A percentile compares a stretch with the other conserved stretches of the same genome.
Evolutionary conservation across 495 filamentous ascomycete genomes (phyloP).

Genomic region (Hyaloscypha finlandica): DNA sequence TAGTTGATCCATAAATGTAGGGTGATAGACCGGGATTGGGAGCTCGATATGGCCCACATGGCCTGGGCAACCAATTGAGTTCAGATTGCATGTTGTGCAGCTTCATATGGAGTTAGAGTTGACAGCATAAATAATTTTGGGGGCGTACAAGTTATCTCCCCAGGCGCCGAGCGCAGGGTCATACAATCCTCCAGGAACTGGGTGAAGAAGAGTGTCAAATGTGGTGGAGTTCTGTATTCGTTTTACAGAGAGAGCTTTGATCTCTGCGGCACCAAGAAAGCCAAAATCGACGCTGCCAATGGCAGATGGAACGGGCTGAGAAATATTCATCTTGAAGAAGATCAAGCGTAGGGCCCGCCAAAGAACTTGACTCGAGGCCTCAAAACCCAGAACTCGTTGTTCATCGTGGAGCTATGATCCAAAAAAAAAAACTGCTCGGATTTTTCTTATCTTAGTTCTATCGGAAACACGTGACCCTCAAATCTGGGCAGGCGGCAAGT

Average conservation of each 20-base stretch:
- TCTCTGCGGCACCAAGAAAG: constrained; percentile 76
- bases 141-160: constrained; percentile 73
- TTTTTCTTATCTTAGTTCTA: neutral
- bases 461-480: neutral
- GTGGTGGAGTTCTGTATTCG: constrained; percentile 86
- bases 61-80: constrained; percentile 77
- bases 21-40: constrained; percentile 89
- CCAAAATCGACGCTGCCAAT: constrained; percentile 89
- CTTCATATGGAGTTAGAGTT: constrained; percentile 46
- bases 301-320: constrained; percentile 81
- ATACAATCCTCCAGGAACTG: constrained; percentile 85
- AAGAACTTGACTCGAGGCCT: neutral
- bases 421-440: neutral
- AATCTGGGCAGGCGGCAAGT: no score
- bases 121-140: constrained; percentile 1
- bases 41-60: constrained; percentile 95
- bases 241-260: constrained; percentile 87
- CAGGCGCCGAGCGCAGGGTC: constrained; percentile 92
- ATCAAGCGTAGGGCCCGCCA: neutral
- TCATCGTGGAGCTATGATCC: neutral
- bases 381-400: neutral
- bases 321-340: constrained; percentile 68
- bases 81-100: constrained; percentile 84
- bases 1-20: constrained; percentile 88
- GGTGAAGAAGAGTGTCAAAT: constrained; percentile 84